Evolutionary conservation across 257 asterid species (phyloP).

Genomic region (Plantago major): DNA sequence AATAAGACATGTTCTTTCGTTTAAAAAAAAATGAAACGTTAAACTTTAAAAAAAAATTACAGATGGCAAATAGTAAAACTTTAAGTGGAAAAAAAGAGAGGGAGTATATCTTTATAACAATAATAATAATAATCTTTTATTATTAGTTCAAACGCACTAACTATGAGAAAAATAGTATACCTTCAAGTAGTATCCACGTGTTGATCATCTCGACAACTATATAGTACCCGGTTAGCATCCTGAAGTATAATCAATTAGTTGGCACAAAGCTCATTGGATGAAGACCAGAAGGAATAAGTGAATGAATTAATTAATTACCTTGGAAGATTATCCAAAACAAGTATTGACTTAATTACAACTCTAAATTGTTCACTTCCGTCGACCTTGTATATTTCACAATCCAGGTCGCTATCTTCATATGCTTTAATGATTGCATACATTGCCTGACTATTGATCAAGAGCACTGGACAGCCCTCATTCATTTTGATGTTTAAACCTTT

Average conservation of each 20-base stretch:
- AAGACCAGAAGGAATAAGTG: not conserved
- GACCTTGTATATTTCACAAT: not conserved
- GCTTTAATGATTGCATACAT: slow-evolving; percentile 84
- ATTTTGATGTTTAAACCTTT: slow-evolving; percentile 89
- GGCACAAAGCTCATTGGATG: not conserved
- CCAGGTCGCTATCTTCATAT: slow-evolving; percentile 23
- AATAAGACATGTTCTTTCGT: too few species aligned
- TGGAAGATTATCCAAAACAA: not conserved
- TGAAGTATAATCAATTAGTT: not conserved
- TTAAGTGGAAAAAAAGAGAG: too few species aligned
- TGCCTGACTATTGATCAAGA: slow-evolving; percentile 87
- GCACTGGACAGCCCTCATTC: slow-evolving; percentile 81
- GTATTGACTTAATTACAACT: not conserved
- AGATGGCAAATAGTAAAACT: too few species aligned
- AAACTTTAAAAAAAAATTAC: too few species aligned
- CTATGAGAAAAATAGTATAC: not conserved
- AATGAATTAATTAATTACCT: not conserved
- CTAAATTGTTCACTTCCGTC: not conserved
- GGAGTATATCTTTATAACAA: too few species aligned
- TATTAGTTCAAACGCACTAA: not conserved
- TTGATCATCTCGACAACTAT: not conserved
- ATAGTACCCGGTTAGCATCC: not conserved
- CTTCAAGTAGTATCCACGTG: not conserved
- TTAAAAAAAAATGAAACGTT: too few species aligned
- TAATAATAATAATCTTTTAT: too few species aligned